phyloP scores from a whole-genome alignment of 1,284 basidiomycete species.

The Abortiporus biennis region DNA sequence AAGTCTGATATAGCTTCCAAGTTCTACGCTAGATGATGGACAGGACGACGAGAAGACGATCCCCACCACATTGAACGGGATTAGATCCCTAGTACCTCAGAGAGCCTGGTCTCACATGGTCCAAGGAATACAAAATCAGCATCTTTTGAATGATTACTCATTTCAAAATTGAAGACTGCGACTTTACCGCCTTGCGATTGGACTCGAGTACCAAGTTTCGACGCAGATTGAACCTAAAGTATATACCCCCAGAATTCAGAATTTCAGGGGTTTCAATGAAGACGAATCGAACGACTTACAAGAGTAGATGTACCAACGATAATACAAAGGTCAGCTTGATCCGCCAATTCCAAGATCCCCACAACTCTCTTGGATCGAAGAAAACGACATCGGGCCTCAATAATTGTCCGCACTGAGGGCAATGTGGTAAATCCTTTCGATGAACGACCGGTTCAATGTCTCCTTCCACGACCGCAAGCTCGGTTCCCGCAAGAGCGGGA shows the following conservation, averaged over 20 bases:
- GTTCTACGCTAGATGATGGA: no score
- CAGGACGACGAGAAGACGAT: no score
- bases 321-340: constrained; percentile 49
- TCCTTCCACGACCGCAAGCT: constrained; percentile 28
- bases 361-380: constrained; percentile 51
- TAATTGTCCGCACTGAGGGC: constrained; percentile 42
- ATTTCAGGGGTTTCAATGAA: no score
- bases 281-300: no score
- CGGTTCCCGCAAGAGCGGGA: constrained; percentile 43
- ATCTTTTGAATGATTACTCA: constrained; percentile 30
- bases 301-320: constrained; percentile 62
- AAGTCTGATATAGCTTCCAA: no score
- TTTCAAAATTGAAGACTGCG: constrained; percentile 54
- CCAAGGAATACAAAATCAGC: constrained; percentile 44
- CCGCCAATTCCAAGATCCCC: constrained; percentile 38
- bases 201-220: constrained; percentile 30
- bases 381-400: constrained; percentile 60
- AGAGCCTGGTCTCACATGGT: constrained; percentile 33
- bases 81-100: constrained; percentile 1
- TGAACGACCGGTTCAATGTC: constrained; percentile 36
- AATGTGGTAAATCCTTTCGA: constrained; percentile 41
- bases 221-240: constrained; percentile 38
- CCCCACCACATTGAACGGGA: no score
- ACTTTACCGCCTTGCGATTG: constrained; percentile 32
- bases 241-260: no score